Evolutionary conservation across 2,329 filamentous ascomycete species (phyloP).

Genomic region (Annulohypoxylon truncatum): DNA sequence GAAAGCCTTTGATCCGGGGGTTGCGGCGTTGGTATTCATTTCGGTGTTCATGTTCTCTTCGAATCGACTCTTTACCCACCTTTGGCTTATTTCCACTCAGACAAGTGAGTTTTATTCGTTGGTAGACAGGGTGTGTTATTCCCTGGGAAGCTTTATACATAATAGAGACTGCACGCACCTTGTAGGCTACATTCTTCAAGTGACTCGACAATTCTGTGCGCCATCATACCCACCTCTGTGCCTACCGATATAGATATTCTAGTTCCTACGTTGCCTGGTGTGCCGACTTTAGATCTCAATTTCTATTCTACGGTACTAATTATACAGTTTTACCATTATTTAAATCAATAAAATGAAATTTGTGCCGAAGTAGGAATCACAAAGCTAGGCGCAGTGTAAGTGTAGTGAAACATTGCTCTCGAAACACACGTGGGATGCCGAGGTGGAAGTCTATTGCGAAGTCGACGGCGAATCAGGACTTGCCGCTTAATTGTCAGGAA

Average conservation of each 20-base stretch:
- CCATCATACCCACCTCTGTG: neutral
- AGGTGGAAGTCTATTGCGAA: constrained; percentile 15
- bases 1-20: constrained; percentile 23
- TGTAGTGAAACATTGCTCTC: constrained; percentile 24
- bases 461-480: neutral
- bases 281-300: neutral
- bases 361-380: neutral
- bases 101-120: constrained; percentile 21
- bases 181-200: neutral
- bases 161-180: constrained; percentile 31
- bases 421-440: constrained; percentile 31
- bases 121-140: constrained; percentile 25
- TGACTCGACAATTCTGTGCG: neutral
- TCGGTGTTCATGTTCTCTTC: constrained; percentile 20
- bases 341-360: neutral
- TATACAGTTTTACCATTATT: too few relatives aligned
- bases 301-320: too few relatives aligned
- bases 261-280: neutral
- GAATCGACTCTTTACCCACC: constrained; percentile 7
- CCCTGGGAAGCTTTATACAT: constrained; percentile 23
- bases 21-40: constrained; percentile 37
- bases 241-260: neutral
- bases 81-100: constrained; percentile 7
- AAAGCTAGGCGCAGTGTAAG: constrained; percentile 13
- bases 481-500: neutral